Percentiles rank a stretch among this genome's conserved stretches.
Evolutionary conservation across 1,139 yeast genomes (phyloP).

Genomic region (Candida glucosophila): DNA sequence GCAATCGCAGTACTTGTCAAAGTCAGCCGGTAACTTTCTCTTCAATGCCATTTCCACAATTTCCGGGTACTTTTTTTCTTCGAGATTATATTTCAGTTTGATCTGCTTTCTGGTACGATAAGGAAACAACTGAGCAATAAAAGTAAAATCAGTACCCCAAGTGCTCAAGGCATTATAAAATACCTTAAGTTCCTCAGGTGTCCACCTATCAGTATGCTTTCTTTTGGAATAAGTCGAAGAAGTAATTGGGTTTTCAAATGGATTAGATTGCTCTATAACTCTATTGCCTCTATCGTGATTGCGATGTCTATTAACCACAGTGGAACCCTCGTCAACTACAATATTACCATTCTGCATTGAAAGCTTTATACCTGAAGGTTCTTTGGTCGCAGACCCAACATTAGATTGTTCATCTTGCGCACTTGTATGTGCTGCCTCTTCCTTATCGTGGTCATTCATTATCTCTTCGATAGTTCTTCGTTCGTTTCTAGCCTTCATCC

Average conservation of each 20-base stretch:
- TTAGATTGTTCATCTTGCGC: constrained; percentile 7
- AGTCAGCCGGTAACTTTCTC: constrained; percentile 57
- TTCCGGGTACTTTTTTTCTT: constrained; percentile 72
- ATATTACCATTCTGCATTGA: constrained; percentile 51
- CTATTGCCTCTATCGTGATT: constrained; percentile 23
- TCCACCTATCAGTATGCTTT: constrained; percentile 77
- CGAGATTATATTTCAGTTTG: constrained; percentile 75
- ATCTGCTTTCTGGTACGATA: constrained; percentile 80
- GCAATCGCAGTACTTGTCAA: constrained; percentile 44
- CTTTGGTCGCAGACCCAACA: constrained; percentile 9
- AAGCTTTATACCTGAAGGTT: constrained; percentile 36
- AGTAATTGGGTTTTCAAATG: constrained; percentile 68
- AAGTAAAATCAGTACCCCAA: constrained; percentile 94
- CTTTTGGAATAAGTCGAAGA: constrained; percentile 69
- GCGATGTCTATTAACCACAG: constrained; percentile 60
- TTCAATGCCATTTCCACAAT: constrained; percentile 68
- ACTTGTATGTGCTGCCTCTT: constrained; percentile 7
- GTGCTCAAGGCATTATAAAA: constrained; percentile 75
- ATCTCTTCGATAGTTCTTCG: constrained; percentile 22
- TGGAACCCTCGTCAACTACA: constrained; percentile 61
- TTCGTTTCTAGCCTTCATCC: constrained; percentile 22
- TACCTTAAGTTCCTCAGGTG: constrained; percentile 56
- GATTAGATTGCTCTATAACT: constrained; percentile 58
- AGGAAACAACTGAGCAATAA: constrained; percentile 84
- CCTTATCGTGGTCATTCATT: constrained; percentile 24